Percentiles rank a stretch among this genome's conserved stretches.
phyloP scores from a whole-genome alignment of 192 early-diverging fungal genomes.

The Ambispora gerdemannii region DNA sequence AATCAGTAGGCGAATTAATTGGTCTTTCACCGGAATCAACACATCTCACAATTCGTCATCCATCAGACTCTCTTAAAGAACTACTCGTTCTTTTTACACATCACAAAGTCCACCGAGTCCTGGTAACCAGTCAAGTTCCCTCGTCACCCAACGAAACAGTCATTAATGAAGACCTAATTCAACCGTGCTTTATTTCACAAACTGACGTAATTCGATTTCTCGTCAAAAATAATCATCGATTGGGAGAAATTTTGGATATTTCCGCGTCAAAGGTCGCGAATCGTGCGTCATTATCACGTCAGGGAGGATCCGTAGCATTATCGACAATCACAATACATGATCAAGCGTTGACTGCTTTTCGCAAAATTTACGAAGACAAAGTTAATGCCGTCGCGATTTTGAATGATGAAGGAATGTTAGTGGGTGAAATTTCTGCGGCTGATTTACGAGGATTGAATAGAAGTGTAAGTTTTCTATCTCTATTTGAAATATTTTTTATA shows the following conservation, averaged over 20 bases:
- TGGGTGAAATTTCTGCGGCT: constrained; percentile 66
- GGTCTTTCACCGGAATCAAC: constrained; percentile 22
- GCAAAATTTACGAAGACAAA: constrained; percentile 40
- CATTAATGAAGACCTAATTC: constrained; percentile 19
- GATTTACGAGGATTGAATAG: constrained; percentile 73
- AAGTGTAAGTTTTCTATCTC: too few relatives aligned
- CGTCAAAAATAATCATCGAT: constrained; percentile 47
- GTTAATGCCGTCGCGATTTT: constrained; percentile 63
- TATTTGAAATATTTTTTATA: too few relatives aligned
- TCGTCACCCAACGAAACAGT: constrained; percentile 24
- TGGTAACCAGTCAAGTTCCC: constrained; percentile 41
- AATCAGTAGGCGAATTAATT: constrained; percentile 19
- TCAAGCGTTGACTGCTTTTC: constrained; percentile 46
- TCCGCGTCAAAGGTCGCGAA: constrained; percentile 30
- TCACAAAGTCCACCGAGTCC: constrained; percentile 46
- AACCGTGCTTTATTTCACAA: constrained; percentile 47
- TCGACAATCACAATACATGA: constrained; percentile 43
- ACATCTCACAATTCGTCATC: constrained; percentile 20
- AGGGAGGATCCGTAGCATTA: constrained; percentile 22
- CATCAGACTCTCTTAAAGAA: constrained; percentile 24
- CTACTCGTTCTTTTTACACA: constrained; percentile 40
- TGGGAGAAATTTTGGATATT: constrained; percentile 49
- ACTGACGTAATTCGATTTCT: constrained; percentile 53
- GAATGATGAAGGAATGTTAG: constrained; percentile 53
- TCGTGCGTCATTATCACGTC: constrained; percentile 22